These are phyloP conservation scores for Silene latifolia DNA, from an alignment of 148 eudicot species.

Conservation along the genomic window DNA sequence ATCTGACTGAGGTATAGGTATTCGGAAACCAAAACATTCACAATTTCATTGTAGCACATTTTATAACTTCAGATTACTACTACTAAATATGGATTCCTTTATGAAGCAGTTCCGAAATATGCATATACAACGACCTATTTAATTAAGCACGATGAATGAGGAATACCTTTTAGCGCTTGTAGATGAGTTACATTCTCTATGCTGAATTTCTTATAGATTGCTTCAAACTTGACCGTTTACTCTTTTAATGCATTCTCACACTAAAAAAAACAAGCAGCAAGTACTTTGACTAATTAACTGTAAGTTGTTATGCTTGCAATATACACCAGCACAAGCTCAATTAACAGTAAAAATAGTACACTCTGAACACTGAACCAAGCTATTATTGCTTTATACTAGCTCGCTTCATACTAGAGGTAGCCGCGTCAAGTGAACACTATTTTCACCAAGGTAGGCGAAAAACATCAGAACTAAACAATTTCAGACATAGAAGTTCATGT, in stretches of 20 bases:
- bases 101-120: neutral
- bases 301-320: constrained; percentile 1
- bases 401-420: too few relatives aligned
- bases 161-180: constrained; percentile 71
- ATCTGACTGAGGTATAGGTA: neutral
- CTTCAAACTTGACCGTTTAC: constrained; percentile 68
- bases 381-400: too few relatives aligned
- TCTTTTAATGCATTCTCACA: constrained; percentile 79
- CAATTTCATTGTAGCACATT: neutral
- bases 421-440: too few relatives aligned
- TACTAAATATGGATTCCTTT: neutral
- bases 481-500: too few relatives aligned
- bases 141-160: neutral
- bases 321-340: neutral
- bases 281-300: neutral
- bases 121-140: neutral
- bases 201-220: constrained; percentile 58
- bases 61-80: neutral
- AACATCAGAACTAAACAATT: too few relatives aligned
- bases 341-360: too few relatives aligned
- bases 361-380: neutral
- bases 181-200: constrained; percentile 75
- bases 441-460: too few relatives aligned
- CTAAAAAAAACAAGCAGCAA: constrained; percentile 33
- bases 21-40: neutral